Evolutionary conservation across 2,329 filamentous ascomycete genomes (phyloP).

Genomic region (Diaporthe amygdali): DNA sequence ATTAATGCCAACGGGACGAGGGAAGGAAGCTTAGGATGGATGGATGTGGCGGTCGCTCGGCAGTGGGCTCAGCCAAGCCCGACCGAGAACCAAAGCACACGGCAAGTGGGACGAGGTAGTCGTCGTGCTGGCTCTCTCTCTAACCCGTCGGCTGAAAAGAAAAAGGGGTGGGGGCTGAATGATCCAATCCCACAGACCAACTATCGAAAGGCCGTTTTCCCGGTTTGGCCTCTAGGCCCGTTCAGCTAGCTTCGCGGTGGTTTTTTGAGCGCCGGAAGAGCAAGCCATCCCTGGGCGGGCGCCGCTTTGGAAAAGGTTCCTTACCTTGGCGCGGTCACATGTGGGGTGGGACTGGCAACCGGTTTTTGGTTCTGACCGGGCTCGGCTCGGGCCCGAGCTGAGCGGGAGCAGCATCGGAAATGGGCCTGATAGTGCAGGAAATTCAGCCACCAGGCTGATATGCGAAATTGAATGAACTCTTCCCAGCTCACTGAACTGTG

Average conservation of each 20-base stretch:
- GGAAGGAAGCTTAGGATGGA: conserved; percentile 7
- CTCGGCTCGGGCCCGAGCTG: background rate
- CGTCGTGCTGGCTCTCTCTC: background rate
- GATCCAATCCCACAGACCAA: background rate
- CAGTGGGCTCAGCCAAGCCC: conserved; percentile 5
- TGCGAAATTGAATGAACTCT: too few relatives aligned
- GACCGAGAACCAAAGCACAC: background rate
- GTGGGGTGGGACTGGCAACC: background rate
- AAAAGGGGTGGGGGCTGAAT: background rate
- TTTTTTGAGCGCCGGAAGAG: background rate
- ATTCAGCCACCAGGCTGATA: too few relatives aligned
- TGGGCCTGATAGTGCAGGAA: too few relatives aligned
- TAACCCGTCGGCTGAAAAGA: background rate
- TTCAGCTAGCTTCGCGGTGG: background rate
- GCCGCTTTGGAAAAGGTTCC: background rate
- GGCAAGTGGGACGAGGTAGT: background rate
- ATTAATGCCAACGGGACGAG: background rate
- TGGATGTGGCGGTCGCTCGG: background rate
- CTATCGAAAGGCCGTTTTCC: background rate
- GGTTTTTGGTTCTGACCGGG: background rate
- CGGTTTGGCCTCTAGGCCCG: background rate
- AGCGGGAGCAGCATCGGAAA: too few relatives aligned
- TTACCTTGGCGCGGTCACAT: background rate
- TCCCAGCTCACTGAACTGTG: too few relatives aligned
- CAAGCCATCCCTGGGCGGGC: background rate